Evolutionary conservation across 1,284 basidiomycete species (phyloP).

Genomic region (Sporisorium scitamineum): DNA sequence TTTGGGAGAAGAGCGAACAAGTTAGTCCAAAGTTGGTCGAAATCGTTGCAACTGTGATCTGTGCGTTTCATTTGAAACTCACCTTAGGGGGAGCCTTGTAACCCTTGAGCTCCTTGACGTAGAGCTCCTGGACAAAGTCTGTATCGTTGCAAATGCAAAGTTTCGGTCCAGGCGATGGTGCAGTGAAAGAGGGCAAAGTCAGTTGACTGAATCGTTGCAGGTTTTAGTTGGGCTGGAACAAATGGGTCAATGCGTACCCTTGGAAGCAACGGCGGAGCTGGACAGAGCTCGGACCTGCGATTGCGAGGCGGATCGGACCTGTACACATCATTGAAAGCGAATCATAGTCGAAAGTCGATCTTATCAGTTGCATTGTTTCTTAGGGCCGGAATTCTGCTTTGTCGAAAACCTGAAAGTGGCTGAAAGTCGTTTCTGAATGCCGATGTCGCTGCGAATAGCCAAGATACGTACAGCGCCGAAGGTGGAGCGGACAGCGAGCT

Average conservation of each 20-base stretch:
- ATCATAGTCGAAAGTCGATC: not conserved
- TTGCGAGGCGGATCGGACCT: conserved; percentile 53
- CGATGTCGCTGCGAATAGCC: not conserved
- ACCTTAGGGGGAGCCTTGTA: conserved; percentile 78
- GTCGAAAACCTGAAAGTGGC: conserved; percentile 8
- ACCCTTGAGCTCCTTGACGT: conserved; percentile 86
- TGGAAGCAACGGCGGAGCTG: conserved; percentile 62
- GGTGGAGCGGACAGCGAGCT: conserved; percentile 46
- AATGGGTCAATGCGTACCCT: conserved; percentile 55
- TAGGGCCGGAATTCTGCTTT: not conserved
- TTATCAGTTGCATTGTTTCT: conserved; percentile 24
- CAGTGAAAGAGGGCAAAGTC: not conserved
- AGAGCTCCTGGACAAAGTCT: conserved; percentile 94
- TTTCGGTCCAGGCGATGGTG: not conserved
- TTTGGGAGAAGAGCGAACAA: not conserved
- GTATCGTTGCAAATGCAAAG: not conserved
- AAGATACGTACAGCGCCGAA: conserved; percentile 51
- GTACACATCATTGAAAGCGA: conserved; percentile 7
- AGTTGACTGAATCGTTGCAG: conserved; percentile 2
- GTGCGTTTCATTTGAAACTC: conserved; percentile 33
- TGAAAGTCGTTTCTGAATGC: not conserved
- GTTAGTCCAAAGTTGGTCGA: not conserved
- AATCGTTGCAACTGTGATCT: not conserved
- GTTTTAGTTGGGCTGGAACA: not conserved
- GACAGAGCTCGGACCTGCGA: conserved; percentile 61